A percentile compares a stretch with the other conserved stretches of the same genome.
These are phyloP conservation scores for Datura wrightii DNA, from an alignment of 257 asterid genomes.

Conservation along the genomic window DNA sequence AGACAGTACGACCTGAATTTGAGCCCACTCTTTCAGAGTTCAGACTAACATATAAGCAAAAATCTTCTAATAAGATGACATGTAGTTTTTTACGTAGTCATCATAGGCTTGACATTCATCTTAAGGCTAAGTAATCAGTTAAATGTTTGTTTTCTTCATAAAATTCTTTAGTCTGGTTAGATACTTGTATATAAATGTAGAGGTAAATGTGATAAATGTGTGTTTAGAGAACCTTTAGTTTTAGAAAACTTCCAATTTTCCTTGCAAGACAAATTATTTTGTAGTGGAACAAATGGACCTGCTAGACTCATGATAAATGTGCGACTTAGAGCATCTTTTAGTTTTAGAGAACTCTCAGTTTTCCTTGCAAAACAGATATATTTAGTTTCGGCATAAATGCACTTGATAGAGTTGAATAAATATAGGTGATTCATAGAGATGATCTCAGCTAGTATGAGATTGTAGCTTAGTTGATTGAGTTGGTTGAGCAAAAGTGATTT, in stretches of 20 bases:
- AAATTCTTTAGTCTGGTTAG: neutral
- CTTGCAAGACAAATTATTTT: neutral
- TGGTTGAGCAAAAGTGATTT: neutral
- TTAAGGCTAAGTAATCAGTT: constrained; percentile 1
- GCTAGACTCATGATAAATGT: neutral
- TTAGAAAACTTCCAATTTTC: neutral
- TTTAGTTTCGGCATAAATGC: neutral
- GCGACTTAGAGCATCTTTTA: neutral
- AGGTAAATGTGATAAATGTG: neutral
- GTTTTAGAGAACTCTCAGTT: neutral
- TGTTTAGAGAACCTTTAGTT: neutral
- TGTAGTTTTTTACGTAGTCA: neutral
- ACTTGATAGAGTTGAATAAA: neutral
- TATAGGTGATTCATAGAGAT: neutral
- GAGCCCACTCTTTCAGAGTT: neutral
- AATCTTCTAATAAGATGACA: neutral
- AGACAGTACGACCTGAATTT: neutral
- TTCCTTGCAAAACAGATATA: neutral
- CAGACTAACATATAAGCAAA: neutral
- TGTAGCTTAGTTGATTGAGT: neutral
- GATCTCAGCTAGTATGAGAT: constrained; percentile 16
- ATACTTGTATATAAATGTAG: constrained; percentile 12
- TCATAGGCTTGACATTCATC: constrained; percentile 10
- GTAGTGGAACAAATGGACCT: neutral
- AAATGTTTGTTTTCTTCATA: neutral